These are phyloP conservation scores for Hyaloscypha variabilis DNA, from an alignment of 495 filamentous ascomycete species.

Conservation along the genomic window DNA sequence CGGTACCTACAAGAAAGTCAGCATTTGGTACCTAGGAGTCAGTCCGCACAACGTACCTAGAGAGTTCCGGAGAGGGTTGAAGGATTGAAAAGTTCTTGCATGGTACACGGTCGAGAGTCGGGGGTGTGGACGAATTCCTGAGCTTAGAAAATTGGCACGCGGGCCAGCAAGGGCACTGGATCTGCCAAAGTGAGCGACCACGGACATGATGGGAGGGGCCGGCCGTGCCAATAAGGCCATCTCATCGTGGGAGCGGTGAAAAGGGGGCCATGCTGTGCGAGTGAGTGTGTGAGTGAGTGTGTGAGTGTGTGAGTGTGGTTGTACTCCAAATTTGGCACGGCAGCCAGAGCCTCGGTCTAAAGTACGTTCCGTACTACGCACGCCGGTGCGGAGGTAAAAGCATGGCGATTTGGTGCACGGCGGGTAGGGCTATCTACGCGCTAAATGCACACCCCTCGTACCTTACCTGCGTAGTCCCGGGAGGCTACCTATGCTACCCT, in stretches of 20 bases:
- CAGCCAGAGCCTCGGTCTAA: too few species aligned
- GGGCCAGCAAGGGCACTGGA: not conserved
- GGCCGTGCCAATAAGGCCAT: not conserved
- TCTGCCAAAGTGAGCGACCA: not conserved
- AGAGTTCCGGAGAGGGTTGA: not conserved
- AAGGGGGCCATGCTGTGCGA: not conserved
- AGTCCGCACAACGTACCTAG: slow-evolving; percentile 4
- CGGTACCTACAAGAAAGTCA: slow-evolving; percentile 8
- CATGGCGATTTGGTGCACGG: too few species aligned
- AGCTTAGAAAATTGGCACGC: not conserved
- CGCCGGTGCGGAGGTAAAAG: too few species aligned
- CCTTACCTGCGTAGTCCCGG: too few species aligned
- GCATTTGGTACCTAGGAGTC: not conserved
- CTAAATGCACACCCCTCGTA: not conserved
- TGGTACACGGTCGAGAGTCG: not conserved
- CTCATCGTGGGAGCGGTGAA: not conserved
- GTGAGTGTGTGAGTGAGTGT: not conserved
- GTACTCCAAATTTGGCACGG: too few species aligned
- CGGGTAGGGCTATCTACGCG: not conserved
- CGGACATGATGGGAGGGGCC: not conserved
- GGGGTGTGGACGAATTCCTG: not conserved
- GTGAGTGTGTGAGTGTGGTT: too few species aligned
- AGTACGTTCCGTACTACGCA: too few species aligned
- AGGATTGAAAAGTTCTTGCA: not conserved
- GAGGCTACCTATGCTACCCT: too few species aligned